Evolutionary conservation across 768 basidiomycete species (phyloP).

Genomic region (Podaxis carcinomalis): DNA sequence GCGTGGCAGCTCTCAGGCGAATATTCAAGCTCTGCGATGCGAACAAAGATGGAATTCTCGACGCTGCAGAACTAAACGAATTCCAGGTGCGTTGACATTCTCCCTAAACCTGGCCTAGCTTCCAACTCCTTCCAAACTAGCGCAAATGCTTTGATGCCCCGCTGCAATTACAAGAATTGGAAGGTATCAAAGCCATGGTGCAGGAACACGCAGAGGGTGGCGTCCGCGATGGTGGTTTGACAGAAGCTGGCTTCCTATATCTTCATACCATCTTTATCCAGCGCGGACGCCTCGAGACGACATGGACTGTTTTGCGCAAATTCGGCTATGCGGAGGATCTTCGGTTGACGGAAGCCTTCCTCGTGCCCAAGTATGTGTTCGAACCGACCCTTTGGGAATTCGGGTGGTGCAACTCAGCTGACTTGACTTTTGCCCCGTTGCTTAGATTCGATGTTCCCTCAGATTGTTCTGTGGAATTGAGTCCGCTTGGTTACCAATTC

Average conservation of each 20-base stretch:
- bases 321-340: constrained; percentile 97
- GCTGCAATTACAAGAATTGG: constrained; percentile 86
- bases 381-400: constrained; percentile 10
- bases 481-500: constrained; percentile 93
- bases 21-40: constrained; percentile 97
- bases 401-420: not conserved
- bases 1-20: constrained; percentile 78
- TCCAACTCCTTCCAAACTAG: constrained; percentile 33
- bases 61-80: constrained; percentile 89
- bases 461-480: constrained; percentile 94
- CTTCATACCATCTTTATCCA: constrained; percentile 97
- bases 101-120: not conserved
- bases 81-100: constrained; percentile 67
- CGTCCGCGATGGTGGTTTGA: constrained; percentile 76
- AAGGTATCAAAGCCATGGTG: constrained; percentile 95
- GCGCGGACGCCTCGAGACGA: constrained; percentile 91
- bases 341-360: constrained; percentile 80
- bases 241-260: constrained; percentile 90
- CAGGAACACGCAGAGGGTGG: constrained; percentile 71
- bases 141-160: constrained; percentile 95
- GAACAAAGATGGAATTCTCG: constrained; percentile 91
- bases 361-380: constrained; percentile 75
- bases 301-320: constrained; percentile 92
- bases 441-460: constrained; percentile 85
- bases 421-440: not conserved